Conservation (phyloP, 2,329 filamentous ascomycete genomes). For the Paraphaeosphaeria sporulosa region DNA sequence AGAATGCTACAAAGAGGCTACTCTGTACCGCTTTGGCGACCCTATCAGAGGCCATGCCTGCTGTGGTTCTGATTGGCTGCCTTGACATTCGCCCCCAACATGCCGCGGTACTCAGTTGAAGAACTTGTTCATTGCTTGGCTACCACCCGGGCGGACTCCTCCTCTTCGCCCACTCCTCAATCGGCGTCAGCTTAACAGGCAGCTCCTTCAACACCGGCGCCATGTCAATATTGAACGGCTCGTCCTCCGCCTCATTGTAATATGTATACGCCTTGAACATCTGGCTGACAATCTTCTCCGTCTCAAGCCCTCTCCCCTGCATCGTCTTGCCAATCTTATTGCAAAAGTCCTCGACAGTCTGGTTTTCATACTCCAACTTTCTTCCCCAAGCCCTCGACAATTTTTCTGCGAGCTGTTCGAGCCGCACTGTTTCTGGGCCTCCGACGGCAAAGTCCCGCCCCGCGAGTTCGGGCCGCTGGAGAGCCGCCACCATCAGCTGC, state of each 20-base stretch:
- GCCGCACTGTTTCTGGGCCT: constrained; percentile 46
- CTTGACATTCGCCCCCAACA: neutral
- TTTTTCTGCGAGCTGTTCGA: constrained; percentile 44
- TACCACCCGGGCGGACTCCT: constrained; percentile 27
- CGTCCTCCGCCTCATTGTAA: constrained; percentile 50
- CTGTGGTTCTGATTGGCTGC: no score
- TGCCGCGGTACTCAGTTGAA: neutral
- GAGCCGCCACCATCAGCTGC: constrained; percentile 49
- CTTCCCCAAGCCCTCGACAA: constrained; percentile 44
- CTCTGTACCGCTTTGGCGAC: no score
- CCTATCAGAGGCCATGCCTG: no score
- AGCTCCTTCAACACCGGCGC: constrained; percentile 41
- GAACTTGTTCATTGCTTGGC: neutral
- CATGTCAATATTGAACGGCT: constrained; percentile 52
- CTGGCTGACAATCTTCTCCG: constrained; percentile 45
- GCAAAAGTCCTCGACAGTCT: constrained; percentile 39
- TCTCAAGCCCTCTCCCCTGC: constrained; percentile 47
- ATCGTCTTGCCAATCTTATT: constrained; percentile 42
- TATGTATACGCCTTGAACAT: constrained; percentile 54
- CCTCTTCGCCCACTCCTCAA: constrained; percentile 49
- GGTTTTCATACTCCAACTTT: constrained; percentile 41
- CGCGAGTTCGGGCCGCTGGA: constrained; percentile 42
- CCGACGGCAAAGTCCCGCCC: constrained; percentile 47
- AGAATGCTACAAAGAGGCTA: no score
- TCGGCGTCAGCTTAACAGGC: constrained; percentile 39